These are phyloP conservation scores for Huiozyma sinensis DNA, from an alignment of 805 yeast species.

Conservation along the genomic window DNA sequence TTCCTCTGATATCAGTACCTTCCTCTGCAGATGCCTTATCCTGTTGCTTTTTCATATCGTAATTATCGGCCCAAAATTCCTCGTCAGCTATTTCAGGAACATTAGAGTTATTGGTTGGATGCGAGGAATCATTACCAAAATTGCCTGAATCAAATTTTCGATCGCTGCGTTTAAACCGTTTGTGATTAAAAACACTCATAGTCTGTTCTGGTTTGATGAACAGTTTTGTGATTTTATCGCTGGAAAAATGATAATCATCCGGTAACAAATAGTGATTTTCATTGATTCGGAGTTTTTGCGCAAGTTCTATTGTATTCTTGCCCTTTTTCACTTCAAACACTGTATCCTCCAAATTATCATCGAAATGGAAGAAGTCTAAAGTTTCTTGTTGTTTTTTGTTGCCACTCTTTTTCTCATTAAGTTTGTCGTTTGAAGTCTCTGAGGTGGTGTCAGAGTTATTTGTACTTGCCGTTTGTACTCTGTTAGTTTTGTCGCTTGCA, in stretches of 20 bases:
- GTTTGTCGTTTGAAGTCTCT: conserved; percentile 1
- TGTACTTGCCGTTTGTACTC: conserved; percentile 1
- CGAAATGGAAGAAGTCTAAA: conserved; percentile 36
- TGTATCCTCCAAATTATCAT: conserved; percentile 30
- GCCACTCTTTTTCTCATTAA: background rate
- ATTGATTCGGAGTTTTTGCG: conserved; percentile 33
- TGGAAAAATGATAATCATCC: conserved; percentile 60
- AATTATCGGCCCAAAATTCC: conserved; percentile 61
- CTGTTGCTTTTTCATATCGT: conserved; percentile 33
- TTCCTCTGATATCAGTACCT: conserved; percentile 19
- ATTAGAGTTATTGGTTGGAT: conserved; percentile 7
- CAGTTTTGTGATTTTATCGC: conserved; percentile 53
- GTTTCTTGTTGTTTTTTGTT: conserved; percentile 27
- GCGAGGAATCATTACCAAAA: background rate
- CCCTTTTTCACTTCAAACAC: conserved; percentile 31
- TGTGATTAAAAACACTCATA: conserved; percentile 27
- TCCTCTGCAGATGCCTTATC: conserved; percentile 15
- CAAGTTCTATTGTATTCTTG: conserved; percentile 29
- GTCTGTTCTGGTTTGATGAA: conserved; percentile 55
- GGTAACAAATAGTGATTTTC: conserved; percentile 48
- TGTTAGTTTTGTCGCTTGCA: background rate
- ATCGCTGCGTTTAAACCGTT: conserved; percentile 3
- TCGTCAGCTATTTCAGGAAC: conserved; percentile 43
- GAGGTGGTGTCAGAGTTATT: conserved; percentile 5
- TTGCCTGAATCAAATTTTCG: background rate